Base-by-base conservation (phyloP, 2,329 filamentous ascomycete species). In the Pestalotiopsis sp. region DNA sequence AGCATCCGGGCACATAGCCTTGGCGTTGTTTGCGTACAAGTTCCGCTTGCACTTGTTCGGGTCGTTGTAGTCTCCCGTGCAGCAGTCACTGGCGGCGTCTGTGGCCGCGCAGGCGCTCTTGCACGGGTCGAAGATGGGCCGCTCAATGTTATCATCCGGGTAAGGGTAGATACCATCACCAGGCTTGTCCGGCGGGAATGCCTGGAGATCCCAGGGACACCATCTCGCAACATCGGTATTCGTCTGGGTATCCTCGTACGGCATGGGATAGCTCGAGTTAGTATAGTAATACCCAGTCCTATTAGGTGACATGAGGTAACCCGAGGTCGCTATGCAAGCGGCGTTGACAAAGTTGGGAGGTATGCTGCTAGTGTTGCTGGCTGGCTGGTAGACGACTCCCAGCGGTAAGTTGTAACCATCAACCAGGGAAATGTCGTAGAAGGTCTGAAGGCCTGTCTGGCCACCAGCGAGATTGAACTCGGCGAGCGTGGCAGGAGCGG, bases 341-440 rank as follows among this genome's bases (percentile, higher is more conserved):
- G 90, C 89, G 77, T 94, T 95, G 65, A 91, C 92, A 25, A 93
- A 84, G 74, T 94, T 94, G 9, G 92, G 91, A 13, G 92, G 91
- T 69, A 95, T 90, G 67, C 92, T 86, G 1, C 84, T 85, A 7
- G 87, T 85, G 73, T 92, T 90, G 66, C 86, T 84, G 25, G 90
- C 86, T 3, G 88, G 86, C 31, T 89, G 83, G 73, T 90, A 87
- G 67, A 85, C 83, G 76, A 89, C 88, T 38, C 88, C 91, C 70
- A 95, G 77, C 1, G 92, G 92, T 1, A 95, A 80, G 76, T 95
- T 95, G 85, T 95, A 95, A 63, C 93, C 93, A 76, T 96, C 93
- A 25, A 96, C 93, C 2, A 95, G 85, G 56, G 92, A 94, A 71
- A 96, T 93, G 78, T 96, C 93, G 81, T 95, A 95, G 78, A 93